Conservation (phyloP, 2,329 filamentous ascomycete species). For the Fusarium irregulare region DNA sequence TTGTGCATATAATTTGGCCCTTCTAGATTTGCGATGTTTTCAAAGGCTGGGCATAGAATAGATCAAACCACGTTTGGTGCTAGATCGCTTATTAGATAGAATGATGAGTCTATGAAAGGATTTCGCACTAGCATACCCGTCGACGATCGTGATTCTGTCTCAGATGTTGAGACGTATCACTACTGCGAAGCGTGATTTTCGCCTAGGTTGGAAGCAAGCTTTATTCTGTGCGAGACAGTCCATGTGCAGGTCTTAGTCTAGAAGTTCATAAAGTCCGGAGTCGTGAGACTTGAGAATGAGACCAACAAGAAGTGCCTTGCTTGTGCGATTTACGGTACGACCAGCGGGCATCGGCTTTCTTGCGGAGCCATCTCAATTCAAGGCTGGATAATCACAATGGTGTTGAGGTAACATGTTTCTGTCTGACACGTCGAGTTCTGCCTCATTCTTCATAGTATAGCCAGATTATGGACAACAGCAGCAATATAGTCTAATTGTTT, state of each 20-base stretch:
- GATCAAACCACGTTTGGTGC: neutral
- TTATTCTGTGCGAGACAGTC: constrained; percentile 4
- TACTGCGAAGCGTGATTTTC: constrained; percentile 5
- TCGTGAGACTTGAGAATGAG: constrained; percentile 13
- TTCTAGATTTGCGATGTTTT: neutral
- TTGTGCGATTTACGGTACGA: constrained; percentile 9
- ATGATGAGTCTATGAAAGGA: constrained; percentile 18
- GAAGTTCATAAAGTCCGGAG: constrained; percentile 27
- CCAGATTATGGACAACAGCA: neutral
- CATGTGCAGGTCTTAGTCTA: constrained; percentile 8
- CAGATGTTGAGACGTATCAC: neutral
- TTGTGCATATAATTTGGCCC: constrained; percentile 26
- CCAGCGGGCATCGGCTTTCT: constrained; percentile 6
- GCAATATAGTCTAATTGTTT: neutral
- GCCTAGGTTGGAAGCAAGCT: constrained; percentile 16
- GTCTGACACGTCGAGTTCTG: neutral
- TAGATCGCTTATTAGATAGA: constrained; percentile 8
- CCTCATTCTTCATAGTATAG: neutral
- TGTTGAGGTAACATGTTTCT: neutral
- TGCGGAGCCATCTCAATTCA: constrained; percentile 4
- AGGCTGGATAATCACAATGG: neutral
- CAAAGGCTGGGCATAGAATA: constrained; percentile 6
- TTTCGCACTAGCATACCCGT: neutral
- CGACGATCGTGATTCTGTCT: constrained; percentile 17
- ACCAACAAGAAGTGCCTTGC: constrained; percentile 5